phyloP scores from a whole-genome alignment of 2,329 filamentous ascomycete genomes.

The Penicillium sp. region DNA sequence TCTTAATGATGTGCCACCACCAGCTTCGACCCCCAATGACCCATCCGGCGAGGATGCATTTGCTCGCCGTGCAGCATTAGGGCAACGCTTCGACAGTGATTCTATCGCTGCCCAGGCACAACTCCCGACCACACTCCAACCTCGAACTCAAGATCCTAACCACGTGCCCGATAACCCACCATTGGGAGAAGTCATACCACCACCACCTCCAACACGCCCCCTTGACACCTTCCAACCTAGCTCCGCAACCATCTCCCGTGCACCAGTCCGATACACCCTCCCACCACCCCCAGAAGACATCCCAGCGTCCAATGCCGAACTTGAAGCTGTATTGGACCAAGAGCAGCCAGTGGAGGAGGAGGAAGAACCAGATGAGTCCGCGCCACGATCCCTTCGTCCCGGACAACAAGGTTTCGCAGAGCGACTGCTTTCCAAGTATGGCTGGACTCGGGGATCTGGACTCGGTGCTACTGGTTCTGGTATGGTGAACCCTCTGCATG shows the following conservation, averaged over 20 bases:
- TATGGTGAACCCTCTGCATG: slow-evolving; percentile 78
- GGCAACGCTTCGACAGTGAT: slow-evolving; percentile 34
- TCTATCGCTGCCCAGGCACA: slow-evolving; percentile 10
- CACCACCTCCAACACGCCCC: slow-evolving; percentile 35
- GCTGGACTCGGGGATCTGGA: slow-evolving; percentile 84
- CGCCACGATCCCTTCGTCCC: slow-evolving; percentile 62
- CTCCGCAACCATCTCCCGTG: slow-evolving; percentile 68
- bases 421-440: slow-evolving; percentile 88
- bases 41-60: slow-evolving; percentile 69
- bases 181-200: slow-evolving; percentile 23
- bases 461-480: slow-evolving; percentile 79
- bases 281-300: slow-evolving; percentile 53
- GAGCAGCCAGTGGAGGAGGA: slow-evolving; percentile 38
- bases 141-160: slow-evolving; percentile 29
- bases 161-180: slow-evolving; percentile 31
- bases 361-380: slow-evolving; percentile 35
- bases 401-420: slow-evolving; percentile 83
- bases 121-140: slow-evolving; percentile 26
- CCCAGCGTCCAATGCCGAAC: slow-evolving; percentile 53
- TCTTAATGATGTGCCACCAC: slow-evolving; percentile 38
- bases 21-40: slow-evolving; percentile 54
- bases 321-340: slow-evolving; percentile 47
- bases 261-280: slow-evolving; percentile 70
- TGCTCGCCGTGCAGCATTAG: slow-evolving; percentile 60
- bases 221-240: slow-evolving; percentile 41